Percentiles rank a stretch among this genome's conserved stretches.
phyloP scores from a whole-genome alignment of 805 yeast species.

The Torulaspora microellipsoides region DNA sequence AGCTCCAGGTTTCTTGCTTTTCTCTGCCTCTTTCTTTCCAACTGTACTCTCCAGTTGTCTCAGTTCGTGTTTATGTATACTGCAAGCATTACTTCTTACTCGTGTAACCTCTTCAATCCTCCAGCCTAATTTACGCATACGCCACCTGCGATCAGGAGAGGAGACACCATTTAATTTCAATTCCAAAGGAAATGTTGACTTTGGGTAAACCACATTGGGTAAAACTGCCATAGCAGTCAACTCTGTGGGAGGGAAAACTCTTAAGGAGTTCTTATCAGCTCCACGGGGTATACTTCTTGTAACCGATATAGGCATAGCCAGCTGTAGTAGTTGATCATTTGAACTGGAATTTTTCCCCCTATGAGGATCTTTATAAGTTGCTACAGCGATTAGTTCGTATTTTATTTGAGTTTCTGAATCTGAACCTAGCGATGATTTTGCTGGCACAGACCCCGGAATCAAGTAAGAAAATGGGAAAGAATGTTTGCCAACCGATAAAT shows the following conservation, averaged over 20 bases:
- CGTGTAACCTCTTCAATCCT: conserved; percentile 78
- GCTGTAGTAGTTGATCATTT: conserved; percentile 36
- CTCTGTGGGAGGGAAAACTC: conserved; percentile 95
- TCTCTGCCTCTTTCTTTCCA: conserved; percentile 38
- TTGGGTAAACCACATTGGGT: conserved; percentile 87
- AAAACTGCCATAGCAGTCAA: conserved; percentile 81
- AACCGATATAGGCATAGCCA: conserved; percentile 62
- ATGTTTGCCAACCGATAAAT: conserved; percentile 65
- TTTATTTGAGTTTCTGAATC: conserved; percentile 49
- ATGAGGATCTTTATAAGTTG: conserved; percentile 39
- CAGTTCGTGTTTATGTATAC: conserved; percentile 49
- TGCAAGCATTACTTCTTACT: conserved; percentile 55
- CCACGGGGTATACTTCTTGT: conserved; percentile 75
- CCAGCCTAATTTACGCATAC: conserved; percentile 88
- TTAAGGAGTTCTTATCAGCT: conserved; percentile 76
- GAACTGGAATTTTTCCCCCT: conserved; percentile 9
- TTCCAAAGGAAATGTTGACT: conserved; percentile 79
- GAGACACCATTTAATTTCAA: conserved; percentile 70
- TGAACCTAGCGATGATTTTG: conserved; percentile 59
- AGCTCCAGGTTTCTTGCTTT: conserved; percentile 27
- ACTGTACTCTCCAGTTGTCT: conserved; percentile 28
- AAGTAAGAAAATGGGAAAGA: conserved; percentile 90
- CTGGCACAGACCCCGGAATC: conserved; percentile 83
- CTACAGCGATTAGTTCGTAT: conserved; percentile 71
- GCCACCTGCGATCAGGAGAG: conserved; percentile 66